Evolutionary conservation across 2,329 filamentous ascomycete species (phyloP).

Genomic region (Daldinia sp.): DNA sequence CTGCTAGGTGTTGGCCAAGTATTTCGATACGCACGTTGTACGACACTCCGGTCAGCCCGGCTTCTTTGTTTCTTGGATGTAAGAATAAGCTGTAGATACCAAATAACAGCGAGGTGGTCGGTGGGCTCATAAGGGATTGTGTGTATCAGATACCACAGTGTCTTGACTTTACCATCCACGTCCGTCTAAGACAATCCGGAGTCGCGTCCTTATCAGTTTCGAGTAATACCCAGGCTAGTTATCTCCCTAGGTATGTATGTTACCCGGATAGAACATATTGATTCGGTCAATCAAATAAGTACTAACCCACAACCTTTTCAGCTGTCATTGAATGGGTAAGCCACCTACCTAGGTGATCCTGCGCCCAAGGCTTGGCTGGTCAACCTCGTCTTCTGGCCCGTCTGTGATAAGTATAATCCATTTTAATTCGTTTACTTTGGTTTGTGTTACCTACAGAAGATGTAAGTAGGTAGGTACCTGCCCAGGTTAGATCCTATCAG

Average conservation of each 20-base stretch:
- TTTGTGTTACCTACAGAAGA: too few species aligned
- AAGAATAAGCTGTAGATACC: neutral
- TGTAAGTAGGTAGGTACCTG: too few species aligned
- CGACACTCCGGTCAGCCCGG: conserved; percentile 8
- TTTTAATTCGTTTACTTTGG: too few species aligned
- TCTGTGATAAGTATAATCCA: too few species aligned
- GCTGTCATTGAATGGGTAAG: neutral
- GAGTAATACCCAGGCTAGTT: too few species aligned
- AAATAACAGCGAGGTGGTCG: neutral
- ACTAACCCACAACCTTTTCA: neutral
- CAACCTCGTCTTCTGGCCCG: neutral
- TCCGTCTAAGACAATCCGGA: neutral
- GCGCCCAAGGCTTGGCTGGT: neutral
- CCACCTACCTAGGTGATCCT: neutral
- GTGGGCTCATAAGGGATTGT: neutral
- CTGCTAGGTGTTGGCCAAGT: too few species aligned
- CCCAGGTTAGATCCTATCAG: too few species aligned
- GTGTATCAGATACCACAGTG: neutral
- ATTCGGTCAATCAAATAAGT: neutral
- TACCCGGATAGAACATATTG: too few species aligned
- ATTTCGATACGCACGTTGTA: conserved; percentile 4
- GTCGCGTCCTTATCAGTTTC: neutral
- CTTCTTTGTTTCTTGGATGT: neutral
- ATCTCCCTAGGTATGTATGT: too few species aligned
- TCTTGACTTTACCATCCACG: neutral